Percentiles rank a stretch among this genome's conserved stretches.
phyloP scores from a whole-genome alignment of 768 basidiomycete species.

The Fibroporia radiculosa region DNA sequence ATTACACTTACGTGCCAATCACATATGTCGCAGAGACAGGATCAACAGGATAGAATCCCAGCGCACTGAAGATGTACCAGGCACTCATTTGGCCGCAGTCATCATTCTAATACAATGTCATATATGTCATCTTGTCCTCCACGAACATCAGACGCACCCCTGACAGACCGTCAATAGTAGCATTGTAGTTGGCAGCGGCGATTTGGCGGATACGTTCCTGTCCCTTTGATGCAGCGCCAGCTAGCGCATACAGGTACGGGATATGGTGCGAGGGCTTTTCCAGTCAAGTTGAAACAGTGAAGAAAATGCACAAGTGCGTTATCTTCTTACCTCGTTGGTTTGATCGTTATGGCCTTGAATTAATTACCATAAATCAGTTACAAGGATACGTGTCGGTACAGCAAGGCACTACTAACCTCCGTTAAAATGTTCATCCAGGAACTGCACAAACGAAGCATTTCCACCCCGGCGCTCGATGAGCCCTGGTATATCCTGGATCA shows the following conservation, averaged over 20 bases:
- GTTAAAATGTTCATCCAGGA: conserved; percentile 51
- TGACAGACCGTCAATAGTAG: conserved; percentile 59
- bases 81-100: conserved; percentile 90
- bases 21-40: conserved; percentile 72
- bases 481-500: conserved; percentile 60
- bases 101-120: conserved; percentile 67
- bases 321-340: conserved; percentile 57
- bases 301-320: background rate
- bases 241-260: conserved; percentile 72
- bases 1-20: conserved; percentile 55
- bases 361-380: background rate
- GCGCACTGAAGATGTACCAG: conserved; percentile 77
- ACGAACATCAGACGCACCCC: conserved; percentile 40
- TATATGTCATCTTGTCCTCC: no score
- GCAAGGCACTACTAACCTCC: conserved; percentile 27
- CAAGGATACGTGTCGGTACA: background rate
- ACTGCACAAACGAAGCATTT: conserved; percentile 52
- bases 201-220: conserved; percentile 68
- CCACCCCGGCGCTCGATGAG: conserved; percentile 62
- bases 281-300: background rate
- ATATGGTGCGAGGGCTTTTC: conserved; percentile 77
- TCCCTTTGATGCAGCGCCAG: conserved; percentile 61
- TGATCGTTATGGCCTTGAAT: conserved; percentile 68
- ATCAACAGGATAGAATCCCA: conserved; percentile 84
- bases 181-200: conserved; percentile 56